Base-by-base conservation (phyloP, 768 basidiomycete species). In the Termitomyces sp. region DNA sequence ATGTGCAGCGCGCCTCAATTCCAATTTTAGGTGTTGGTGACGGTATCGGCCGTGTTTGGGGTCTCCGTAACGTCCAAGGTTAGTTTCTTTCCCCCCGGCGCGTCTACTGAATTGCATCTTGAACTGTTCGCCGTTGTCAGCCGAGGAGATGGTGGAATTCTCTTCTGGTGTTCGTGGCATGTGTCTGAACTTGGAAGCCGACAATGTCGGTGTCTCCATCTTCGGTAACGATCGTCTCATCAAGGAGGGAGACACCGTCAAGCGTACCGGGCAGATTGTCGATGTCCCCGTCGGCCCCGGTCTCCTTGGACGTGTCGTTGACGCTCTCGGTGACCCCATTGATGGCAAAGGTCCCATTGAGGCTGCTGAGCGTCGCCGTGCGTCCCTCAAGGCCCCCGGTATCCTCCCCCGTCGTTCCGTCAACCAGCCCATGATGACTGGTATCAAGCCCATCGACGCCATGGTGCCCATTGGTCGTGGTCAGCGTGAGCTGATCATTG, bases 111-210 rank as follows among this genome's bases (percentile, higher is more conserved):
- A 20, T 31, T 15, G n/a, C 29, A n/a, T 16, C 32, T 39, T 55
- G 56, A 51, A 62, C 56, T 52, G 54, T 43, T 48, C 53, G 61
- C 56, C 59, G 44, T 61, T 52, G 64, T 46, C 74, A 94, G 89
- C 89, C 77, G 97, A 99, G 79, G 97, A 99, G 86, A 99, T 99
- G 97, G 97, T 99, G 84, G 97, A 99, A 84, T 99, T 99, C 85
- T 93, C 96, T 47, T 98, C 97, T 49, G 97, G 97, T 76, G 87
- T 99, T 67, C 95, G 97, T 73, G 97, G 97, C 83, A 99, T 99
- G 97, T 98, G 95, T 76, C 77, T 99, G 76, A 99, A 99, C 90
- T 89, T 99, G 86, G 97, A 99, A 79, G 94, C 96, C 77, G 97
- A 98, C 88, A 98, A 98, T 68, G 96, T 98, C 82, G 97, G 97